phyloP scores from a whole-genome alignment of 2,329 filamentous ascomycete species.

The Alternaria postmessia region DNA sequence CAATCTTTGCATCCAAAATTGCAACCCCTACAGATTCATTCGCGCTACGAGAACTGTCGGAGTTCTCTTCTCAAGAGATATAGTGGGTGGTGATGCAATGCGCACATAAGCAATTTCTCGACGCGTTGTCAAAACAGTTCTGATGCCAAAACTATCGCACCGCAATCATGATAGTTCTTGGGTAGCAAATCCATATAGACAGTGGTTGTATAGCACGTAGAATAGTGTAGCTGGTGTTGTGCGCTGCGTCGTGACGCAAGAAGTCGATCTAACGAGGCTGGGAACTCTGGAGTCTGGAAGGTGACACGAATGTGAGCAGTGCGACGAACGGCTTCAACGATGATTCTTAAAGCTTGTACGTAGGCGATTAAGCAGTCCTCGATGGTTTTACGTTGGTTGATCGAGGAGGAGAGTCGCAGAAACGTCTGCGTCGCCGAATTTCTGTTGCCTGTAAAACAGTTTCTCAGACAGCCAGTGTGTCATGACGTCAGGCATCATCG shows the following conservation, averaged over 20 bases:
- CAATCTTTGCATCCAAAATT: neutral
- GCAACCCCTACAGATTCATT: neutral
- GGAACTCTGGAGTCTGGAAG: neutral
- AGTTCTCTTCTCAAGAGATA: neutral
- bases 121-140: neutral
- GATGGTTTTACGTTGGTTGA: neutral
- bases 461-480: conserved; percentile 34
- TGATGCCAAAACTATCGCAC: neutral
- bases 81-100: neutral
- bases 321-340: neutral
- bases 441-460: conserved; percentile 9
- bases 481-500: conserved; percentile 42
- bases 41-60: neutral
- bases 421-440: conserved; percentile 27
- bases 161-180: neutral
- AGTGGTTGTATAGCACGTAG: neutral
- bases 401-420: conserved; percentile 1
- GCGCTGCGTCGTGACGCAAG: neutral
- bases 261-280: neutral
- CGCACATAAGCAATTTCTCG: neutral
- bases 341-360: neutral
- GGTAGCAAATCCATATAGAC: neutral
- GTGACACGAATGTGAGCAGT: neutral
- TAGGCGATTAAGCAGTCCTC: neutral
- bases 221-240: neutral